Conservation (phyloP, 345 rosid species). For the Erysimum cheiranthoides region DNA sequence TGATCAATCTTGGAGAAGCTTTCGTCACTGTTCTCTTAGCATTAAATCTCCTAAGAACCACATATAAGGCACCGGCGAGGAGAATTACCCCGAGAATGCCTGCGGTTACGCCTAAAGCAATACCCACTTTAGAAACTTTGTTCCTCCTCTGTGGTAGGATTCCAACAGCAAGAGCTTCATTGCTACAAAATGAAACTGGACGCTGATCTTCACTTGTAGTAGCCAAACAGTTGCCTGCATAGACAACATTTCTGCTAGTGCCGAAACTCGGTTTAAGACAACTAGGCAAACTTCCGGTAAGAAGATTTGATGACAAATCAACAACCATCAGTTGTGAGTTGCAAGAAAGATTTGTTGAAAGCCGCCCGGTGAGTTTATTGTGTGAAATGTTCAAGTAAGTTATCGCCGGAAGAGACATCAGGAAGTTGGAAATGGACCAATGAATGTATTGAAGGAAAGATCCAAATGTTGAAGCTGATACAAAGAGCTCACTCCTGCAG, state of each 20-base stretch:
- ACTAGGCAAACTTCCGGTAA: conserved; percentile 75
- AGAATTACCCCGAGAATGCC: conserved; percentile 63
- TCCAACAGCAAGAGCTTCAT: conserved; percentile 94
- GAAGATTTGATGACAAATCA: conserved; percentile 82
- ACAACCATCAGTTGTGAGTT: conserved; percentile 59
- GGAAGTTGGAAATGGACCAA: conserved; percentile 77
- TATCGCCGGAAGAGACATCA: conserved; percentile 74
- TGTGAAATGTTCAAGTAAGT: conserved; percentile 68
- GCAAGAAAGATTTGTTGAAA: conserved; percentile 75
- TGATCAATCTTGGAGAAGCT: conserved; percentile 63
- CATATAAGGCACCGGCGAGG: conserved; percentile 57
- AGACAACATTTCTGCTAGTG: conserved; percentile 52
- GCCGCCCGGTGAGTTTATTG: conserved; percentile 87
- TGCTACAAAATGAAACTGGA: conserved; percentile 71
- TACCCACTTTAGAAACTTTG: conserved; percentile 46
- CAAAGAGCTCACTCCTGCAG: conserved; percentile 58
- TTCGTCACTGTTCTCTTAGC: conserved; percentile 43
- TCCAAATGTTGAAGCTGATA: conserved; percentile 86
- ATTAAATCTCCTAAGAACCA: conserved; percentile 51
- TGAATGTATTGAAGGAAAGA: conserved; percentile 73
- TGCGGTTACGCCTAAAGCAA: conserved; percentile 63
- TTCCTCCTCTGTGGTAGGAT: conserved; percentile 60
- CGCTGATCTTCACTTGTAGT: conserved; percentile 59
- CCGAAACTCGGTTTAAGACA: conserved; percentile 60
- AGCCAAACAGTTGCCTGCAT: conserved; percentile 71